Evolutionary conservation across 257 asterid genomes (phyloP), one percentile per base, ranked within the genome.

Genomic region (Ajuga chamaepitys): DNA sequence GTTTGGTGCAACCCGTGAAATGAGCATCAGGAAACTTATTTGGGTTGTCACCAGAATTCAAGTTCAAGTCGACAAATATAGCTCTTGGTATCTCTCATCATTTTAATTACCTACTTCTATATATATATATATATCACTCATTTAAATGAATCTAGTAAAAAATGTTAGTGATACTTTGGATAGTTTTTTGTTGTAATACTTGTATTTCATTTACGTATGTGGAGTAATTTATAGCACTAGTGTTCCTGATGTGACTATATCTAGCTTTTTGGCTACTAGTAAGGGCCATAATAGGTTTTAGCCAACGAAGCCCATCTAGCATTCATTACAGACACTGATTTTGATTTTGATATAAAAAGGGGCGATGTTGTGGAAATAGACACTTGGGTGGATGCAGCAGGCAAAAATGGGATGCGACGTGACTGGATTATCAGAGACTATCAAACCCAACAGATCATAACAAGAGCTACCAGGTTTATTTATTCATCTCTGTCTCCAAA

Each of bases 321-420:
- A n/a, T n/a, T n/a, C n/a, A n/a, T n/a, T n/a, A n/a, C n/a, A n/a
- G n/a, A n/a, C n/a, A n/a, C n/a, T n/a, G n/a, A n/a, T n/a, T n/a
- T n/a, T n/a, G n/a, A n/a, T n/a, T n/a, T n/a, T n/a, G n/a, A n/a
- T n/a, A n/a, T n/a, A n/a, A n/a, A n/a, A n/a, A 89, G 97, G 97
- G 96, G 97, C 21, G 97, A 90, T 56, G 79, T 90, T 5, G 92
- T 90, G 30, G 95, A 87, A 83, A 82, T 90, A 28, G 97, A 90
- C 62, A 90, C 97, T 0, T 90, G 97, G 97, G 97, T 90, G 50
- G 92, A 79, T 52, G 97, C 97, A 16, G 87, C 96, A 0, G 96
- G 97, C 8, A 90, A 90, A 67, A 90, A 90, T 13, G 97, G 91
- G 8, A 90, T 90, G 97, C 89, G 96, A 0, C 80, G 96, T 0